Evolutionary conservation across 2,329 filamentous ascomycete species (phyloP), one percentile per base, ranked within the genome.

Genomic region (Bipolaris sorokiniana): DNA sequence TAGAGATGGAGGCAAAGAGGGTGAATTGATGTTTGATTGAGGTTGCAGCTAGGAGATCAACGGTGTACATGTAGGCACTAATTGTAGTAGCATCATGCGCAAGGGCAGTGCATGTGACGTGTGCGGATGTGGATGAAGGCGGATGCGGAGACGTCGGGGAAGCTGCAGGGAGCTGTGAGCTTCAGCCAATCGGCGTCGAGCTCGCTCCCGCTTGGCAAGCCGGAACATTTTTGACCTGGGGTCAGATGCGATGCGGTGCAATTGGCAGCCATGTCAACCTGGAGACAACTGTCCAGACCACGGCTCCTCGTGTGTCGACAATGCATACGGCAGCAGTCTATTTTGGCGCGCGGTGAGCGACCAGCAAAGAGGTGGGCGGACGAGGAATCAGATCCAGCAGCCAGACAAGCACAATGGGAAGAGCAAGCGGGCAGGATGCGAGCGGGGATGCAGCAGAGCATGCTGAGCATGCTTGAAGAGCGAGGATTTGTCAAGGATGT

Each of bases 401-500:
- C 44, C 22, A 61, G 56, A 38, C 57, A 58, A 9, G 56, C 51
- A 42, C 61, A 64, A 56, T 76, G 73, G 72, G 62, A 70, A 36
- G 63, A 70, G 38, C 64, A 71, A 37, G 70, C 69, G 18, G 52
- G 62, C 18, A 62, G 59, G 42, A 74, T 78, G 31, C 59, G 63
- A 41, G 48, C 64, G 20, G 73, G 74, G 2, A 49, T 59, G 16
- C 67, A 74, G 55, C 64, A 74, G 60, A 76, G 74, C 65, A 82
- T 88, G 51, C 86, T 90, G 78, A 84, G 86, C 50, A 67, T 88
- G 16, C 80, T 95, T 11, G 85, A 90, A 65, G 87, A 90, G 75
- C 82, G 91, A 67, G 91, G 90, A 41, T 87, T 86, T 62, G 80
- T 94, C 59, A 90, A 93, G 68, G 86, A 91, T 62, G 81, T 90